phyloP scores from a whole-genome alignment of 106 monocot species.

The Acanthochlamys bracteata region DNA sequence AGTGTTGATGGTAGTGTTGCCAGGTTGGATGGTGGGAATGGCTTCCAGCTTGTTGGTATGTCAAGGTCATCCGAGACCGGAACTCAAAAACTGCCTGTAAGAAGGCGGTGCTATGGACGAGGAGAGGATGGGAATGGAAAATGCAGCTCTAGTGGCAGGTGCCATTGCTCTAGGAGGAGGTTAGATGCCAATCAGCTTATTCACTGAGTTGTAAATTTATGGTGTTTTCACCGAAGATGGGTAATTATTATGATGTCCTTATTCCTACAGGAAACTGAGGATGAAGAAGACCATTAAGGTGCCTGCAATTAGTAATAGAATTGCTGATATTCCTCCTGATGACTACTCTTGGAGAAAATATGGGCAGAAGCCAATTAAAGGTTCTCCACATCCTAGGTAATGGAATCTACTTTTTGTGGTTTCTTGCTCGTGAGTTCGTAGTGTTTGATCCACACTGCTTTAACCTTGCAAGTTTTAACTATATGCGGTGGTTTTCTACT shows the following conservation, averaged over 20 bases:
- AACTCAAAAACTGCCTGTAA: conserved; percentile 24
- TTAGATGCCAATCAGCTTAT: conserved; percentile 5
- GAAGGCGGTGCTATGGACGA: conserved; percentile 53
- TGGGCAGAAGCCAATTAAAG: conserved; percentile 92
- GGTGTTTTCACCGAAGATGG: no score
- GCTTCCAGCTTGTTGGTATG: conserved; percentile 58
- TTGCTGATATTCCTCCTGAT: conserved; percentile 87
- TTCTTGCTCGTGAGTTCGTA: no score
- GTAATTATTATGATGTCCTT: no score
- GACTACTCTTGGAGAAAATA: conserved; percentile 97
- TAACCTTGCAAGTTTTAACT: no score
- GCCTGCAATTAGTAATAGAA: conserved; percentile 82
- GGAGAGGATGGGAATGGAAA: conserved; percentile 61
- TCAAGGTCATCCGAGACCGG: conserved; percentile 44
- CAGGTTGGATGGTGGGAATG: conserved; percentile 40
- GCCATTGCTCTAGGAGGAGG: conserved; percentile 91
- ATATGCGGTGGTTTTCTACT: no score
- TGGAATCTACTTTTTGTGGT: neutral
- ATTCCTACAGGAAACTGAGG: conserved; percentile 56
- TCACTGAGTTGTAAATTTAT: neutral
- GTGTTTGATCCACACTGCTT: no score
- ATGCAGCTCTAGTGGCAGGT: conserved; percentile 51
- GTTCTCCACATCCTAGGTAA: conserved; percentile 93
- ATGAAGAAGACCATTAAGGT: conserved; percentile 77
- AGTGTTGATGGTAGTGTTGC: conserved; percentile 78